Evolutionary conservation across 2,329 filamentous ascomycete genomes (phyloP), one percentile per base, ranked within the genome.

Genomic region (Cytospora piceae): DNA sequence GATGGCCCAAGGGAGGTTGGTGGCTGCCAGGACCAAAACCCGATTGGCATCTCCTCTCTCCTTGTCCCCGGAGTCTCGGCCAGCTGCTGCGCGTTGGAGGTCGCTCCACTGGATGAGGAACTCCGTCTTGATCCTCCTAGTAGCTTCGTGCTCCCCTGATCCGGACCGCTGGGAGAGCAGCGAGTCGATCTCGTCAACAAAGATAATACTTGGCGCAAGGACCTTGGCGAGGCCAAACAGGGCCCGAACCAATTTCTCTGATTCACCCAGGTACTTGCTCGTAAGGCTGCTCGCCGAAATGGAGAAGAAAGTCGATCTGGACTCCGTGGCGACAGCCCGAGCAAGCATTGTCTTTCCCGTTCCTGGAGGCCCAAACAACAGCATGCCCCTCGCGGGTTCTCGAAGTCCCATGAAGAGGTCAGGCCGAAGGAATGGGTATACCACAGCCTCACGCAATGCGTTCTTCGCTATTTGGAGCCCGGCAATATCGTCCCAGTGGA

Each of bases 271-370:
- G 77, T 94, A 99, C 78, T 99, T 99, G 74, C 92, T 96, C 1
- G 94, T 98, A 70, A 99, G 80, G 71, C 92, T 96, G 74, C 93
- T 96, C 20, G 95, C 93, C 6, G 93, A 97, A 64, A 99, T 97
- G 17, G 94, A 96, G 79, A 99, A 98, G 78, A 98, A 99, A 0
- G 96, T 96, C 14, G 93, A 96, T 72, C 89, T 90, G 1, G 92
- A 96, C 77, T 99, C 95, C 0, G 95, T 98, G 1, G 95, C 95
- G 0, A 98, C 94, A 11, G 93, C 93, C 69, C 95, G 87, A 12
- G 95, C 95, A 46, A 99, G 82, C 95, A 99, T 99, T 0, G 95
- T 99, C 78, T 99, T 99, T 61, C 95, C 95, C 0, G 95, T 99
- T n/a, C 95, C 95, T 0, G 95, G 95, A 1, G 95, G 95, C 0